Evolutionary conservation across 805 yeast species (phyloP).

Genomic region (Saccharomyces cerevisiae): DNA sequence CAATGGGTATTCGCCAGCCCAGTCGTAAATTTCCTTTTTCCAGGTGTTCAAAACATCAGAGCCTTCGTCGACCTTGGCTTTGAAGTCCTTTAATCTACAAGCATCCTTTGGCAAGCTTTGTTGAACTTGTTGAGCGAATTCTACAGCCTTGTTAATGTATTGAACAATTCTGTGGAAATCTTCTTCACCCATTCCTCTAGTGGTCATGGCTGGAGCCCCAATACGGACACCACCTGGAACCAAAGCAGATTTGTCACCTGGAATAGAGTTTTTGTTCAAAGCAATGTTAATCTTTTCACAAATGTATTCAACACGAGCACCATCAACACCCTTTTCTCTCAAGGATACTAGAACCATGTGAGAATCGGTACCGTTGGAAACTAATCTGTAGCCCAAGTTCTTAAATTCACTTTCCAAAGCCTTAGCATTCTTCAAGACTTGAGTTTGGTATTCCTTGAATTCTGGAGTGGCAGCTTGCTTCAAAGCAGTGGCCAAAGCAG

Average conservation of each 20-base stretch:
- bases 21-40: conserved; percentile 71
- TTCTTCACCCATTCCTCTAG: conserved; percentile 86
- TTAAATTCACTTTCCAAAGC: conserved; percentile 69
- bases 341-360: conserved; percentile 90
- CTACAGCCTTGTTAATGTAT: conserved; percentile 74
- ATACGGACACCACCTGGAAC: conserved; percentile 96
- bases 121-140: conserved; percentile 70
- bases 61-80: conserved; percentile 66
- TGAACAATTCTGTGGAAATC: conserved; percentile 76
- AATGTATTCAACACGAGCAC: conserved; percentile 93
- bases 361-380: conserved; percentile 92
- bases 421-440: conserved; percentile 83
- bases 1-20: conserved; percentile 87
- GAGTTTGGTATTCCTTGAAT: conserved; percentile 80
- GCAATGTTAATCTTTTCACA: conserved; percentile 93
- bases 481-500: conserved; percentile 94
- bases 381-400: conserved; percentile 67
- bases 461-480: conserved; percentile 90
- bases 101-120: conserved; percentile 79
- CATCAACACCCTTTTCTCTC: conserved; percentile 85
- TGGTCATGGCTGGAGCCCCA: conserved; percentile 98
- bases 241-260: conserved; percentile 94
- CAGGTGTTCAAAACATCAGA: conserved; percentile 57
- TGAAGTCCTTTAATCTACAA: conserved; percentile 93
- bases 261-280: conserved; percentile 93